Conservation (phyloP, 1,284 basidiomycete genomes). For the Boletus austroedulis region DNA sequence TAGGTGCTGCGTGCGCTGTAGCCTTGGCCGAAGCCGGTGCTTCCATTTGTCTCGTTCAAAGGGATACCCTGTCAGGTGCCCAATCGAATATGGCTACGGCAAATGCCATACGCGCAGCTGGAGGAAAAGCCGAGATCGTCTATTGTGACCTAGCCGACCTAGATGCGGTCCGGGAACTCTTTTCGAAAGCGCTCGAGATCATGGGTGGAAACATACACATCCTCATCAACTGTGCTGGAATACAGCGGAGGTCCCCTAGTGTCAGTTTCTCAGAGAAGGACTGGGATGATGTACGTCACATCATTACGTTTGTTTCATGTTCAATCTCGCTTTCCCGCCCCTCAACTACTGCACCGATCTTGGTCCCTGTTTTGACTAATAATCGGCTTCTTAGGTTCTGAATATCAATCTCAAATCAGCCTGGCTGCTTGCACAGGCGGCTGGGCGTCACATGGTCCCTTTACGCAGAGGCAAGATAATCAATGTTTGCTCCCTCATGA, state of each 20-base stretch:
- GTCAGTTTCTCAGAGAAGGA: constrained; percentile 81
- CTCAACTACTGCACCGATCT: constrained; percentile 16
- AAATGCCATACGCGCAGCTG: constrained; percentile 49
- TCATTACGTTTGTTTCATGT: constrained; percentile 7
- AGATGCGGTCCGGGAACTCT: constrained; percentile 61
- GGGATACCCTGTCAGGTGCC: constrained; percentile 40
- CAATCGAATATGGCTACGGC: constrained; percentile 55
- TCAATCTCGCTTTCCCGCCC: constrained; percentile 8
- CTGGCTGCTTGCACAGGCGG: constrained; percentile 75
- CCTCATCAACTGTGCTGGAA: constrained; percentile 93
- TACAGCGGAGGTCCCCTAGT: constrained; percentile 82
- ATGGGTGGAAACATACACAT: constrained; percentile 75
- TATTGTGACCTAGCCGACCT: constrained; percentile 76
- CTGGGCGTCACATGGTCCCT: constrained; percentile 78
- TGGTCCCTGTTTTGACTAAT: no score
- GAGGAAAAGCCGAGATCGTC: constrained; percentile 51
- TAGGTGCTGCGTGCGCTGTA: constrained; percentile 69
- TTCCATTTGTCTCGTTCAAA: constrained; percentile 75
- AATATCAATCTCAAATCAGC: constrained; percentile 76
- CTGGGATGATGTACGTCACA: constrained; percentile 80
- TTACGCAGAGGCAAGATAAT: constrained; percentile 76
- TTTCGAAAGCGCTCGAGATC: constrained; percentile 59
- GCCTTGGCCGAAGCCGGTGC: constrained; percentile 81
- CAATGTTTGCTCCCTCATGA: constrained; percentile 76
- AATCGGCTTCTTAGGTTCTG: constrained; percentile 52